These are phyloP conservation scores for Boletus coccyginus DNA, from an alignment of 768 basidiomycete species.

Conservation along the genomic window DNA sequence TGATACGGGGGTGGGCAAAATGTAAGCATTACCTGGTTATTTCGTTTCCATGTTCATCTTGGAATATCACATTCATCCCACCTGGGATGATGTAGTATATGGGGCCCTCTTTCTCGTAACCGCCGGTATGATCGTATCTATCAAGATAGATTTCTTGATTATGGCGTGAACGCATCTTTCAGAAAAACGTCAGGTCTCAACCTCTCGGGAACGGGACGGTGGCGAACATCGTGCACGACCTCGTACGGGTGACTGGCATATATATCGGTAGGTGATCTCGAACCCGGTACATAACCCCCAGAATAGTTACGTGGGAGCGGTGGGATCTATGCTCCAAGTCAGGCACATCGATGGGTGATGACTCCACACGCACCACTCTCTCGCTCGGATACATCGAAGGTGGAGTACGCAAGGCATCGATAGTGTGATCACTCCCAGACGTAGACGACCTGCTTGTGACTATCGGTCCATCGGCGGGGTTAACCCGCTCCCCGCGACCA, in stretches of 20 bases:
- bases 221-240: constrained; percentile 15
- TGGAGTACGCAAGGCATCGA: constrained; percentile 27
- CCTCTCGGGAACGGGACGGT: not conserved
- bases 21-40: constrained; percentile 49
- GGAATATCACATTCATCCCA: constrained; percentile 63
- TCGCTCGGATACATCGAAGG: constrained; percentile 19
- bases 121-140: constrained; percentile 15
- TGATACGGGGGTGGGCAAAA: not conserved
- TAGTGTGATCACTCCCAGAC: constrained; percentile 31
- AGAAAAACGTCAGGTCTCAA: constrained; percentile 8
- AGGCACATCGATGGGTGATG: not conserved
- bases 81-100: constrained; percentile 63
- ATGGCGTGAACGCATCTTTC: constrained; percentile 25
- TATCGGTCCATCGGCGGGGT: constrained; percentile 18
- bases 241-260: constrained; percentile 24
- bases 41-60: constrained; percentile 62
- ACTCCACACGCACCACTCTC: constrained; percentile 23
- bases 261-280: constrained; percentile 31
- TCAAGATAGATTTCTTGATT: constrained; percentile 24
- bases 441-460: constrained; percentile 18
- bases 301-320: constrained; percentile 26
- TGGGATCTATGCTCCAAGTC: constrained; percentile 23
- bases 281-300: constrained; percentile 12
- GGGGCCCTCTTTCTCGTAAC: constrained; percentile 29
- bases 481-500: constrained; percentile 14